Conservation (phyloP, 2,329 filamentous ascomycete genomes). For the Hymenotorrendiella dingleyae region DNA sequence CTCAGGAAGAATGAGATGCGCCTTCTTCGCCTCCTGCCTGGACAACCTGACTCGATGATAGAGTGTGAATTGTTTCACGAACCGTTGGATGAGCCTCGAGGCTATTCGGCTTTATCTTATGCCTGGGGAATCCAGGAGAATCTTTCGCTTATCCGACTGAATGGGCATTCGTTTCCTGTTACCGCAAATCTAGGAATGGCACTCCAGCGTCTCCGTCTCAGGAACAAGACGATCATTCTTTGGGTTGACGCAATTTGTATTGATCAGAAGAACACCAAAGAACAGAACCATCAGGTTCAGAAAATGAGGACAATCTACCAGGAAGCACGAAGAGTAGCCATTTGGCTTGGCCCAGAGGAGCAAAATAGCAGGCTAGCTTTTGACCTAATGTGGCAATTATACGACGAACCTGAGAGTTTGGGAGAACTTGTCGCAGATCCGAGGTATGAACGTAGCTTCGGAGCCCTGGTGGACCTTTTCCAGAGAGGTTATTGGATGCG, state of each 20-base stretch:
- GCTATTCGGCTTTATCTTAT: neutral
- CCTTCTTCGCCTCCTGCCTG: neutral
- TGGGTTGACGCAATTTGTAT: constrained; percentile 28
- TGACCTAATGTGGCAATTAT: constrained; percentile 17
- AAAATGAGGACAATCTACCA: constrained; percentile 26
- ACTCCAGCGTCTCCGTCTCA: neutral
- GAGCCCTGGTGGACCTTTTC: constrained; percentile 29
- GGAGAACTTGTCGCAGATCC: constrained; percentile 1
- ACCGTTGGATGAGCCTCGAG: neutral
- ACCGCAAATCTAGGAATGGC: neutral
- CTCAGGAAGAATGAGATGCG: neutral
- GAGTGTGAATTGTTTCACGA: constrained; percentile 2
- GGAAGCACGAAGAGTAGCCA: constrained; percentile 14
- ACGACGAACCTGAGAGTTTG: constrained; percentile 5
- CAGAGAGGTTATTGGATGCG: constrained; percentile 33
- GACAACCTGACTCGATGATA: neutral
- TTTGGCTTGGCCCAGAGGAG: constrained; percentile 28
- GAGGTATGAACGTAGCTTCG: constrained; percentile 12
- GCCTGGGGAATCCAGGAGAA: neutral
- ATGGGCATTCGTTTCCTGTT: neutral
- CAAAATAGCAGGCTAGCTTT: constrained; percentile 23
- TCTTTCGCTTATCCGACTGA: neutral
- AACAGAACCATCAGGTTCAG: constrained; percentile 19
- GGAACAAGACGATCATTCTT: constrained; percentile 5
- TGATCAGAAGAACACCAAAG: constrained; percentile 18